Conservation (phyloP, 1,284 basidiomycete species). For the Gymnopus androsaceus region DNA sequence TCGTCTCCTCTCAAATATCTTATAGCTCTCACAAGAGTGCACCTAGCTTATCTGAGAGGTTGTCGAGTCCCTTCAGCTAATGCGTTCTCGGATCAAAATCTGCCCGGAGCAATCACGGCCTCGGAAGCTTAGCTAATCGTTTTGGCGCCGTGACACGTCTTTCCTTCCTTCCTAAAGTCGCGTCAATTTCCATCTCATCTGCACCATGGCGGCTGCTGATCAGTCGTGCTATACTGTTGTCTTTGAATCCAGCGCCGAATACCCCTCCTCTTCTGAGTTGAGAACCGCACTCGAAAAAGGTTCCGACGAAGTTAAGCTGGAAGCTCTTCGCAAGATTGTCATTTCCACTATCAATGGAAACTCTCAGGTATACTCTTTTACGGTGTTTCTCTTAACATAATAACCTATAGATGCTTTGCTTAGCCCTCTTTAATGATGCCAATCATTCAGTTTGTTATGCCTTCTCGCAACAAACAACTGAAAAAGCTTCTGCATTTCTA, state of each 20-base stretch:
- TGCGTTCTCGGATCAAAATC: no score
- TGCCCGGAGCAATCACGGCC: no score
- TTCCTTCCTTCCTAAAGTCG: no score
- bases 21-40: no score
- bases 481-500: slow-evolving; percentile 99
- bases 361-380: slow-evolving; percentile 54
- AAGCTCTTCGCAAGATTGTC: slow-evolving; percentile 95
- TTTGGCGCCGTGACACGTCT: no score
- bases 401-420: slow-evolving; percentile 14
- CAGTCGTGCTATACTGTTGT: slow-evolving; percentile 84
- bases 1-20: no score
- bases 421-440: slow-evolving; percentile 95
- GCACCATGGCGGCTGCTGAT: slow-evolving; percentile 41
- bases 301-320: slow-evolving; percentile 96
- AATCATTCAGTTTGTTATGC: slow-evolving; percentile 97
- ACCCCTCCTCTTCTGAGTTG: slow-evolving; percentile 83
- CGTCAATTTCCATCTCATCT: not conserved
- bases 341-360: slow-evolving; percentile 96
- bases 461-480: slow-evolving; percentile 93
- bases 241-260: slow-evolving; percentile 76
- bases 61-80: no score
- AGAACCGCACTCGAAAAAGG: slow-evolving; percentile 91
- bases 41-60: no score
- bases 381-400: slow-evolving; percentile 21
- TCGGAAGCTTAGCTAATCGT: no score